Percentiles rank a stretch among this genome's conserved stretches.
These are phyloP conservation scores for Suhomyces kunorum DNA, from an alignment of 1,139 yeast species.

Conservation along the genomic window DNA sequence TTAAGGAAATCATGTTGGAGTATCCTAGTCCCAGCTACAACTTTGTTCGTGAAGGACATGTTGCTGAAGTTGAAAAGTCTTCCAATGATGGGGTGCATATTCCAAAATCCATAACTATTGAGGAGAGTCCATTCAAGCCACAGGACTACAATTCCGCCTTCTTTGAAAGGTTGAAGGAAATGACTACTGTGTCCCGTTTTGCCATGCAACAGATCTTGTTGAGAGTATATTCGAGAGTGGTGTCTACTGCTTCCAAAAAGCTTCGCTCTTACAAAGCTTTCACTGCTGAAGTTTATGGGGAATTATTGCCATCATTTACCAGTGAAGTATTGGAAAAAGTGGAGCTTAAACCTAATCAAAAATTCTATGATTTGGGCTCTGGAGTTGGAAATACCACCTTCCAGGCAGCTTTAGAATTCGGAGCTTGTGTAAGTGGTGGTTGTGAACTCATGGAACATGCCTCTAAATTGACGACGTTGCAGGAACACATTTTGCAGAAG, in stretches of 20 bases:
- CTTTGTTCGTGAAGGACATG: slow-evolving; percentile 3
- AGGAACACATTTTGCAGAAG: slow-evolving; percentile 55
- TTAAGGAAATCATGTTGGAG: slow-evolving; percentile 26
- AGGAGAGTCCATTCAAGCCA: slow-evolving; percentile 19
- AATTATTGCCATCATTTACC: slow-evolving; percentile 75
- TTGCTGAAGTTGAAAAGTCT: background rate
- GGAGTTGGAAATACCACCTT: slow-evolving; percentile 93
- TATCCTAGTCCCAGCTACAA: slow-evolving; percentile 18
- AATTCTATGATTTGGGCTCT: slow-evolving; percentile 83
- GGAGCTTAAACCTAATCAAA: slow-evolving; percentile 50
- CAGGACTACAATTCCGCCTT: slow-evolving; percentile 27
- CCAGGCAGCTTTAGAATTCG: slow-evolving; percentile 87
- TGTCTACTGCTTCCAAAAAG: slow-evolving; percentile 69
- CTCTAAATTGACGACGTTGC: slow-evolving; percentile 63
- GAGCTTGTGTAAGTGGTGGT: slow-evolving; percentile 76
- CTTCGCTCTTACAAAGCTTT: slow-evolving; percentile 78
- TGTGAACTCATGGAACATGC: slow-evolving; percentile 90
- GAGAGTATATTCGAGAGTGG: slow-evolving; percentile 73
- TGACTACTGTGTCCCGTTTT: slow-evolving; percentile 51
- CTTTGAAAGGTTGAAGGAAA: slow-evolving; percentile 32
- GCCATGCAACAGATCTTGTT: slow-evolving; percentile 70
- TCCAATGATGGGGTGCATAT: slow-evolving; percentile 7
- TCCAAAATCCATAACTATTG: slow-evolving; percentile 7
- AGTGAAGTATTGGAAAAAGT: slow-evolving; percentile 70
- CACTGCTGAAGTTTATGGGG: slow-evolving; percentile 91